These are phyloP conservation scores for Canariomyces notabilis DNA, from an alignment of 2,329 filamentous ascomycete genomes.

Conservation along the genomic window DNA sequence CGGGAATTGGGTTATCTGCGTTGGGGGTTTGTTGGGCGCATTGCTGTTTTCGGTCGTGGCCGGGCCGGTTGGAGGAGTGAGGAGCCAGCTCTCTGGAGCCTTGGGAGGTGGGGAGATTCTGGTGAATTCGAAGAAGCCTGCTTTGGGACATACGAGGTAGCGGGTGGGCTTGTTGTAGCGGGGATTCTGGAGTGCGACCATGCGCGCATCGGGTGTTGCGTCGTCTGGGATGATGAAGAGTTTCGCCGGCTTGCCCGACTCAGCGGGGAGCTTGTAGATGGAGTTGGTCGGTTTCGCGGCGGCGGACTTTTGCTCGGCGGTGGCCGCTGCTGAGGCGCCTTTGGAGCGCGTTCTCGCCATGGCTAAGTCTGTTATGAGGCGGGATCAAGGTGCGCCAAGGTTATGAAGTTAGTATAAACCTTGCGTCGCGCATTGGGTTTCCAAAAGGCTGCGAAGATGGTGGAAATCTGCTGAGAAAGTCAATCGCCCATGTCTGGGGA, in stretches of 20 bases:
- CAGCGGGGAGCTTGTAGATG: conserved; percentile 38
- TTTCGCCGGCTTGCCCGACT: conserved; percentile 42
- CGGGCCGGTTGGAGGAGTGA: not conserved
- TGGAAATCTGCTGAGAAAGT: not conserved
- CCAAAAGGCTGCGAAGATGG: not conserved
- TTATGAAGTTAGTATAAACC: not conserved
- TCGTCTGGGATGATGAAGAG: conserved; percentile 58
- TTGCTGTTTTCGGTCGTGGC: conserved; percentile 13
- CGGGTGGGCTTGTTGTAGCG: conserved; percentile 50
- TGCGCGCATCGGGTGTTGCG: conserved; percentile 48
- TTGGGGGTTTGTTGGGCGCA: conserved; percentile 24
- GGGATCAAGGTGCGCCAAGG: not conserved
- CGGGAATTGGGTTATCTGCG: conserved; percentile 55
- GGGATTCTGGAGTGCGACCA: conserved; percentile 57
- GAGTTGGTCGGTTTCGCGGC: conserved; percentile 28
- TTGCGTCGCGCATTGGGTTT: not conserved
- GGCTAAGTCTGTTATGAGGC: not conserved
- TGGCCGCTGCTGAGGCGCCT: conserved; percentile 23
- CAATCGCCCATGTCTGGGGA: not conserved
- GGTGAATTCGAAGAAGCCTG: conserved; percentile 62
- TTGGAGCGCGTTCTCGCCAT: conserved; percentile 50
- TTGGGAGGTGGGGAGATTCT: conserved; percentile 49
- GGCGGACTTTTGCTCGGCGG: conserved; percentile 29
- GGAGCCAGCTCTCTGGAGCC: conserved; percentile 57
- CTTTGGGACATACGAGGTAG: conserved; percentile 58